These are phyloP conservation scores for Pseudoperonospora humuli DNA, from an alignment of 352 stramenopile genomes.

Conservation along the genomic window DNA sequence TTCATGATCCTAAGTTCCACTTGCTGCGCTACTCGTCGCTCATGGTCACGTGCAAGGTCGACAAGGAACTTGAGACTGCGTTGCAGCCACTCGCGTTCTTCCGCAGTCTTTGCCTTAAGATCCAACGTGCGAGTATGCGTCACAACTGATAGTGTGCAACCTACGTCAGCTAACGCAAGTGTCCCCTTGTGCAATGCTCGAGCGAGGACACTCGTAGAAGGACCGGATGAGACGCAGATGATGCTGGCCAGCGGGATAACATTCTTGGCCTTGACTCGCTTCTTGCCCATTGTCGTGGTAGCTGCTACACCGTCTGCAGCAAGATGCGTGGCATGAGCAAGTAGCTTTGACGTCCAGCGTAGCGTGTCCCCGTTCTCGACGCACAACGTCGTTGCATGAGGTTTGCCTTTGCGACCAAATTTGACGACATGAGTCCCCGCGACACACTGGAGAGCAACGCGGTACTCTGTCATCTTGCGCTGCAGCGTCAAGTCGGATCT, in stretches of 20 bases:
- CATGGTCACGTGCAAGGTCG: constrained; percentile 60
- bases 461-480: constrained; percentile 80
- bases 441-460: constrained; percentile 74
- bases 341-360: constrained; percentile 72
- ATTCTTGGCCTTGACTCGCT: constrained; percentile 47
- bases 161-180: constrained; percentile 38
- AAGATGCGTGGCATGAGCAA: constrained; percentile 30
- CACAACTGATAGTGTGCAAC: constrained; percentile 74
- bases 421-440: constrained; percentile 64
- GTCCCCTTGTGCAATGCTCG: constrained; percentile 68
- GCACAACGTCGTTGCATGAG: constrained; percentile 59
- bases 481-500: constrained; percentile 44
- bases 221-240: constrained; percentile 39
- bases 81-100: constrained; percentile 71
- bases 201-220: constrained; percentile 54
- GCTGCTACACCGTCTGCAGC: constrained; percentile 21
- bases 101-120: constrained; percentile 54
- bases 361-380: constrained; percentile 75
- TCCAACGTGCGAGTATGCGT: constrained; percentile 69
- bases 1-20: constrained; percentile 83
- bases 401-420: constrained; percentile 74
- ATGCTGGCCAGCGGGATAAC: constrained; percentile 56
- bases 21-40: constrained; percentile 64
- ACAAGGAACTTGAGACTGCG: constrained; percentile 70
- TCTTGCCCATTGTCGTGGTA: constrained; percentile 38